These are phyloP conservation scores for Hericium coralloides DNA, from an alignment of 768 basidiomycete species.

Conservation along the genomic window DNA sequence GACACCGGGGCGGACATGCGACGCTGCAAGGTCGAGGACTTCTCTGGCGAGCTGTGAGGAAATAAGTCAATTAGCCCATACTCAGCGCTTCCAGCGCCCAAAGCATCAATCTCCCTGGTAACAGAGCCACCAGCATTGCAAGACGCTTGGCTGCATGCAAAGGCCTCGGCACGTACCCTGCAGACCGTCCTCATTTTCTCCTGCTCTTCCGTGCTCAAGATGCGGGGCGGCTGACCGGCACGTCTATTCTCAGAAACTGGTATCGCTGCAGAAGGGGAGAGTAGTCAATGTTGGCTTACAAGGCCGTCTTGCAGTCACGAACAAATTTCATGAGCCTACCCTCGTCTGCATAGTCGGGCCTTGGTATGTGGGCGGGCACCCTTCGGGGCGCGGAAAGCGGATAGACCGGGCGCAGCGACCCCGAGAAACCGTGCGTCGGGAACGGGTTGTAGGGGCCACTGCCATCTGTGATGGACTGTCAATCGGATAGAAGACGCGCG, in stretches of 20 bases:
- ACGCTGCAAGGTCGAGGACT: constrained; percentile 88
- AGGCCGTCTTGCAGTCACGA: constrained; percentile 24
- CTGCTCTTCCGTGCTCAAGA: constrained; percentile 67
- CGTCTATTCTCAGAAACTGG: constrained; percentile 51
- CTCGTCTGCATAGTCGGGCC: constrained; percentile 82
- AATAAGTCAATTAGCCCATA: not conserved
- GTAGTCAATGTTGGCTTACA: constrained; percentile 17
- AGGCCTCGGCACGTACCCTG: constrained; percentile 37
- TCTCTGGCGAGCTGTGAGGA: constrained; percentile 68
- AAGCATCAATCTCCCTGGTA: too few species aligned
- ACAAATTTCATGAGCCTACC: constrained; percentile 36
- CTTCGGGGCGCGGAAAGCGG: constrained; percentile 72
- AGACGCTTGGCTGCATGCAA: not conserved
- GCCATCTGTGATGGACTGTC: constrained; percentile 40
- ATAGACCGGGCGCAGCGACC: constrained; percentile 72
- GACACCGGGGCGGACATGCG: constrained; percentile 80
- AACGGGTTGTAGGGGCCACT: constrained; percentile 62
- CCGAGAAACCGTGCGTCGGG: constrained; percentile 69
- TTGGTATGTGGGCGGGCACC: constrained; percentile 76
- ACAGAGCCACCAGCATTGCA: not conserved
- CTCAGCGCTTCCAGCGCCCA: too few species aligned
- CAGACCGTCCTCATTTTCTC: constrained; percentile 86
- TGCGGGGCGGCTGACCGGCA: constrained; percentile 51
- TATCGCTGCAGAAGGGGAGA: constrained; percentile 32
- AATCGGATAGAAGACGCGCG: too few species aligned